A percentile compares a stretch with the other conserved stretches of the same genome.
phyloP scores from a whole-genome alignment of 345 rosid species.

The Noccaea bulbosa region DNA sequence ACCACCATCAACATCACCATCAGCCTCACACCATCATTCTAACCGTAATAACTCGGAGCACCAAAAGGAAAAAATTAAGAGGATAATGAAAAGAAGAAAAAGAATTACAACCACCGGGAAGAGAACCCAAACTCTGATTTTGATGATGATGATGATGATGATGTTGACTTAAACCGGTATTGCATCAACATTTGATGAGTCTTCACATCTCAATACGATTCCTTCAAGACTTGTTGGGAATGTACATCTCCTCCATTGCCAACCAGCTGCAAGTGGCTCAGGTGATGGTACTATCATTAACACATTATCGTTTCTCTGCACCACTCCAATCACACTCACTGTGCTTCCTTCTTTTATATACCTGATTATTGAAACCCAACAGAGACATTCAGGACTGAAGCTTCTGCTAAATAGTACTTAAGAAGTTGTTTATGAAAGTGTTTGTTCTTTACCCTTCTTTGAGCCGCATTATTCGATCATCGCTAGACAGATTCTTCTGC shows the following conservation, averaged over 20 bases:
- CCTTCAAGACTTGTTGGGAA: conserved; percentile 94
- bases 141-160: conserved; percentile 6
- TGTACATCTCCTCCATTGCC: conserved; percentile 84
- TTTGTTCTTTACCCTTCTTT: conserved; percentile 78
- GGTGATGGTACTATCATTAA: conserved; percentile 95
- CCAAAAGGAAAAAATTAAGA: conserved; percentile 25
- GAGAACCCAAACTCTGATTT: conserved; percentile 33
- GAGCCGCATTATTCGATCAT: conserved; percentile 86
- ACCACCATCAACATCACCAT: conserved; percentile 1
- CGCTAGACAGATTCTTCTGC: conserved; percentile 83
- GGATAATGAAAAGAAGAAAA: conserved; percentile 14
- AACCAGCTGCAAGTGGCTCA: conserved; percentile 85
- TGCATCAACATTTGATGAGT: conserved; percentile 83
- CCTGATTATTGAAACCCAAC: conserved; percentile 46
- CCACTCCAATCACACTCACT: conserved; percentile 93
- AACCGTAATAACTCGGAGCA: conserved; percentile 28
- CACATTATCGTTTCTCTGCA: conserved; percentile 92
- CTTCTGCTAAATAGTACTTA: conserved; percentile 4
- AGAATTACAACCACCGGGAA: conserved; percentile 37
- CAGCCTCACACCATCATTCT: conserved; percentile 13
- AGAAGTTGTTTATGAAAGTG: conserved; percentile 3
- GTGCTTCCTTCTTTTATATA: conserved; percentile 99
- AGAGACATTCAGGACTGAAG: conserved; percentile 1
- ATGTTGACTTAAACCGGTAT: conserved; percentile 71
- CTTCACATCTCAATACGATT: conserved; percentile 93